A percentile compares a stretch with the other conserved stretches of the same genome.
Evolutionary conservation across 805 yeast species (phyloP).

Genomic region (Wickerhamiella domercqiae): DNA sequence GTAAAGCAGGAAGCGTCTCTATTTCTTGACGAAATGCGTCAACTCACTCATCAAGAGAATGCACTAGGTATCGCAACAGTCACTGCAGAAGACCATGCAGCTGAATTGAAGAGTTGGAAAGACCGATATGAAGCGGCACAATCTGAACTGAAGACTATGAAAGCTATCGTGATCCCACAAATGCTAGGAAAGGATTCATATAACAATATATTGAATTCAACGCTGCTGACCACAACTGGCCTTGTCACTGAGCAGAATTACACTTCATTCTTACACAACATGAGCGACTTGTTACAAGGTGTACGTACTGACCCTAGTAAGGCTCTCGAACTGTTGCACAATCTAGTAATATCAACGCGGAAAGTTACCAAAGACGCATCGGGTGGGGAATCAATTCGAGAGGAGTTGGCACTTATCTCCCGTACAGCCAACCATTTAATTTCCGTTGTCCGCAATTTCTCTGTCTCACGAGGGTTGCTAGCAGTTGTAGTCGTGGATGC

Average conservation of each 20-base stretch:
- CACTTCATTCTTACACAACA: constrained; percentile 21
- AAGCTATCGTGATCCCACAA: constrained; percentile 12
- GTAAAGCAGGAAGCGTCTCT: constrained; percentile 25
- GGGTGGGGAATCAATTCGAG: constrained; percentile 8
- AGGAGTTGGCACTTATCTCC: constrained; percentile 28
- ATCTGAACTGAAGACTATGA: constrained; percentile 18
- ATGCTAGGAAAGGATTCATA: constrained; percentile 1
- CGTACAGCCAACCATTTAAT: constrained; percentile 61
- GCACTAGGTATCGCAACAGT: too few species aligned
- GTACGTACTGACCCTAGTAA: constrained; percentile 18
- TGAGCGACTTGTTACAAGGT: constrained; percentile 23
- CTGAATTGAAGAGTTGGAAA: constrained; percentile 26
- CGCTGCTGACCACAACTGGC: constrained; percentile 14
- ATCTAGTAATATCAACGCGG: constrained; percentile 22
- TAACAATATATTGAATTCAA: neutral
- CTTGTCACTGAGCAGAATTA: constrained; percentile 17
- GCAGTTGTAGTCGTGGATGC: constrained; percentile 62
- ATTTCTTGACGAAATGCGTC: constrained; percentile 26
- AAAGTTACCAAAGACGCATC: constrained; percentile 19
- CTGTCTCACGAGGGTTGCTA: constrained; percentile 44
- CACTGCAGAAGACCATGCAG: constrained; percentile 18
- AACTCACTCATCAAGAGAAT: constrained; percentile 21
- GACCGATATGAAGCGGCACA: constrained; percentile 19
- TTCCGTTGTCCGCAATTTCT: constrained; percentile 60
- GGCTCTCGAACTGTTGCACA: constrained; percentile 23